phyloP scores from a whole-genome alignment of 2,329 filamentous ascomycete species.

The Thielaviopsis punctulata region DNA sequence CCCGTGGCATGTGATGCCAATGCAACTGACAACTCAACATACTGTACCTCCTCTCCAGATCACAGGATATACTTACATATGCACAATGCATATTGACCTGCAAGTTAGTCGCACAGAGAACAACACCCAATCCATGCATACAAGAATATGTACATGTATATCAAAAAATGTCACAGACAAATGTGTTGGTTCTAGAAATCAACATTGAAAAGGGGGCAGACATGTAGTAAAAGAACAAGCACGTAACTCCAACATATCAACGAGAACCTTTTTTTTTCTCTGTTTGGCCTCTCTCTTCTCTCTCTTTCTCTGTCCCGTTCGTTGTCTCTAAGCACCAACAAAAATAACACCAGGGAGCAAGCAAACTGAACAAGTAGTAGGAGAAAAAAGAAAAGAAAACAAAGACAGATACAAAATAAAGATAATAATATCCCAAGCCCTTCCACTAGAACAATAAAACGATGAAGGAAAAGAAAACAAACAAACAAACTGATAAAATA shows the following conservation, averaged over 20 bases:
- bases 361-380: not conserved
- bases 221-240: not conserved
- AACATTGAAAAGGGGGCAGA: not conserved
- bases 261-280: not conserved
- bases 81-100: no score
- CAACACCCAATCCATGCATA: not conserved
- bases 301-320: not conserved
- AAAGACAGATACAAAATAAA: conserved; percentile 1
- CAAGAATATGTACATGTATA: not conserved
- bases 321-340: not conserved
- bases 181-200: not conserved
- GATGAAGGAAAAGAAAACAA: not conserved
- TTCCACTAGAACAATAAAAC: no score
- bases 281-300: not conserved
- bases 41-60: no score
- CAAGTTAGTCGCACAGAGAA: not conserved
- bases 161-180: not conserved
- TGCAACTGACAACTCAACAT: no score
- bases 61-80: no score
- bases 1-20: no score
- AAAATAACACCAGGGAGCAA: no score
- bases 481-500: conserved; percentile 1
- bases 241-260: not conserved
- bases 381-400: not conserved
- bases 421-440: no score